Evolutionary conservation across 352 stramenopile genomes (phyloP).

Genomic region (Phytophthora constricta): DNA sequence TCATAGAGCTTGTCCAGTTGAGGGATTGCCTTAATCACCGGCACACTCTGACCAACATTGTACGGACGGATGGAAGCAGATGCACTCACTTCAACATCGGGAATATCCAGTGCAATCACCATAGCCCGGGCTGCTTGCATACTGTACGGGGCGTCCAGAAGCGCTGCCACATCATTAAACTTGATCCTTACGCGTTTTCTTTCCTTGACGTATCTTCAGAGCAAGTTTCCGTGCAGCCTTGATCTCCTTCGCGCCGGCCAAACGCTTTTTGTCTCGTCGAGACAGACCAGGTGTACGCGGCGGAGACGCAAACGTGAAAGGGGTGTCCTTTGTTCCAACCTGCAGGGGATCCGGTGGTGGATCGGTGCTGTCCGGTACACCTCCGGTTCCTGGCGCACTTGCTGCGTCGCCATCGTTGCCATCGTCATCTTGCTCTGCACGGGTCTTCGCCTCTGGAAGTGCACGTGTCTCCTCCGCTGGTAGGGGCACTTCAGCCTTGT

Average conservation of each 20-base stretch:
- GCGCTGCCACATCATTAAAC: neutral
- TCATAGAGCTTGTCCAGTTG: constrained; percentile 5
- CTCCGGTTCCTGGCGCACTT: neutral
- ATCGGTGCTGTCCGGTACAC: neutral
- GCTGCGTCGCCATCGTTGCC: too few species aligned
- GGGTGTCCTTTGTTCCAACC: neutral
- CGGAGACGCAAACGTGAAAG: neutral
- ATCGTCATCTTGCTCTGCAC: neutral
- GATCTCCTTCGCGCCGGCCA: neutral
- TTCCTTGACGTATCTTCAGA: neutral
- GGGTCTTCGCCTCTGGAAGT: too few species aligned
- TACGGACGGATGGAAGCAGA: neutral
- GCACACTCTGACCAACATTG: neutral
- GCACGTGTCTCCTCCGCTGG: too few species aligned
- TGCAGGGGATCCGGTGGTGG: neutral
- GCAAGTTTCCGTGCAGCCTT: neutral
- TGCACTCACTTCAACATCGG: neutral
- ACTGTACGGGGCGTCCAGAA: constrained; percentile 5
- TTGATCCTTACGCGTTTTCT: neutral
- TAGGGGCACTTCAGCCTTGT: too few species aligned
- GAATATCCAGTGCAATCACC: neutral
- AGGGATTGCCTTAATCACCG: constrained; percentile 12
- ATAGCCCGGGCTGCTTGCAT: constrained; percentile 2
- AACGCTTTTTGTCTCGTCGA: neutral
- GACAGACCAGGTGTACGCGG: neutral